phyloP scores from a whole-genome alignment of 345 rosid species.

The Draba incana region DNA sequence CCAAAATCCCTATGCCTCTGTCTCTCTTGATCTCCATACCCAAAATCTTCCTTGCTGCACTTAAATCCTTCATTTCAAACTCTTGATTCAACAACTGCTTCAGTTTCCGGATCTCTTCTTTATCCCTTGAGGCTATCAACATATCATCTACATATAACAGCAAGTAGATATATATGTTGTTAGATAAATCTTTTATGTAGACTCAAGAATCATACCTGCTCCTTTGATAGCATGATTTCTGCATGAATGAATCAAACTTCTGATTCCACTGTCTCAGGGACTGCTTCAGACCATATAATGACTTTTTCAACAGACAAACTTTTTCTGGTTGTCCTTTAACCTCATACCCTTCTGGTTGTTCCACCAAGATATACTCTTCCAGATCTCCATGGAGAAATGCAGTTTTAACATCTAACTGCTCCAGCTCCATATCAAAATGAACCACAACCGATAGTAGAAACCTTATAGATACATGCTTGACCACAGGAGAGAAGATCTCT shows the following conservation, averaged over 20 bases:
- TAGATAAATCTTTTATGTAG: no score
- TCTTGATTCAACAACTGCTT: background rate
- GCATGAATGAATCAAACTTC: background rate
- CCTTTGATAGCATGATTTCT: background rate
- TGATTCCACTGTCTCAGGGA: background rate
- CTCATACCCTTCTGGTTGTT: background rate
- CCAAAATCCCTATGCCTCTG: background rate
- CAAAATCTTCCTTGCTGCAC: background rate
- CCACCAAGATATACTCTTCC: background rate
- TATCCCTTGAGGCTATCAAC: no score
- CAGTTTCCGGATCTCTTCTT: no score
- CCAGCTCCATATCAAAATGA: background rate
- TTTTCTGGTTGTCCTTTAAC: background rate
- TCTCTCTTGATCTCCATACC: background rate
- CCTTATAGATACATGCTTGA: background rate
- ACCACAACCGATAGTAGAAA: background rate
- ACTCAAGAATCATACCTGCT: background rate
- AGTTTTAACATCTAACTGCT: background rate
- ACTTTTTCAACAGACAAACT: background rate
- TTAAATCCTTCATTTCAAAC: slow-evolving; percentile 8
- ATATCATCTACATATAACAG: no score
- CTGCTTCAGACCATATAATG: background rate
- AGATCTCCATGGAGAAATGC: background rate
- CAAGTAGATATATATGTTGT: no score
- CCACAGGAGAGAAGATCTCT: background rate